phyloP scores from a whole-genome alignment of 2,329 filamentous ascomycete genomes.

The Penicillium rolfsii region DNA sequence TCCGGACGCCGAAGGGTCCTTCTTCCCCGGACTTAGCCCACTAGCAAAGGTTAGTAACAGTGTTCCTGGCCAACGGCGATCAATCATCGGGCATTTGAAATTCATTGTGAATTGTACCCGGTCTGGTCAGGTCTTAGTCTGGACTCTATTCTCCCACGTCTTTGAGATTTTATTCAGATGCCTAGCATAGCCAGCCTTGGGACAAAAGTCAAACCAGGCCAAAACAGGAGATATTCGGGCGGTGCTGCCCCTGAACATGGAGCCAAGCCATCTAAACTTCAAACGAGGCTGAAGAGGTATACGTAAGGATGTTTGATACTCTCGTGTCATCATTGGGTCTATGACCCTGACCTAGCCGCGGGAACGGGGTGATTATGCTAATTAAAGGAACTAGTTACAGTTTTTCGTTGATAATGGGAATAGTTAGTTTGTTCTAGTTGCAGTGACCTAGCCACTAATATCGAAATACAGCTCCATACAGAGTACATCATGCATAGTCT shows the following conservation, averaged over 20 bases:
- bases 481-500: too few relatives aligned
- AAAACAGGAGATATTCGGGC: not conserved
- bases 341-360: not conserved
- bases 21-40: conserved; percentile 26
- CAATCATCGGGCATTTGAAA: not conserved
- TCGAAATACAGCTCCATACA: too few relatives aligned
- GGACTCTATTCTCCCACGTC: too few relatives aligned
- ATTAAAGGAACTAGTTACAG: not conserved
- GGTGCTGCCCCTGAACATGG: not conserved
- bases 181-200: conserved; percentile 1
- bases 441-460: too few relatives aligned
- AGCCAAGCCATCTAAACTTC: not conserved
- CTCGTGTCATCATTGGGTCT: not conserved
- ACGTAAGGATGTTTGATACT: not conserved
- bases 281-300: not conserved
- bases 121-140: not conserved
- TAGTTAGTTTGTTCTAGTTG: not conserved
- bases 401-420: not conserved
- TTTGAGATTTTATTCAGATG: not conserved
- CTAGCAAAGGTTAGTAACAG: not conserved
- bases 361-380: not conserved
- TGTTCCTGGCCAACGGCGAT: conserved; percentile 1
- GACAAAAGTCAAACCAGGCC: not conserved
- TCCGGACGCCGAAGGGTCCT: conserved; percentile 24
- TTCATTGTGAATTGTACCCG: not conserved